Evolutionary conservation across 2,329 filamentous ascomycete species (phyloP).

Genomic region (Aspergillus nomiae): DNA sequence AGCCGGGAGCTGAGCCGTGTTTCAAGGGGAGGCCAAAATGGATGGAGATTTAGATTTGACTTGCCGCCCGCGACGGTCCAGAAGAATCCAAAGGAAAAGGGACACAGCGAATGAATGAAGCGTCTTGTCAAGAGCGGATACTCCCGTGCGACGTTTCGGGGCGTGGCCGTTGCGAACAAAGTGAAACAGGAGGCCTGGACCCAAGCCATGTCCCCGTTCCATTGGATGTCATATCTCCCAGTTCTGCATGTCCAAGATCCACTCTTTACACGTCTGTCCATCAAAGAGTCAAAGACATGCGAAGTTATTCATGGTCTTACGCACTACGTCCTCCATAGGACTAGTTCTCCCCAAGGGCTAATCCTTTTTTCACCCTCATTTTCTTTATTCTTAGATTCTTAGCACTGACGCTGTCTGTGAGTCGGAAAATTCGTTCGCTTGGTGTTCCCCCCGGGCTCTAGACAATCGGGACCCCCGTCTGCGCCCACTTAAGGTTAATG

Average conservation of each 20-base stretch:
- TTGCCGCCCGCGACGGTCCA: slow-evolving; percentile 5
- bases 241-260: background rate
- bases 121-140: slow-evolving; percentile 4
- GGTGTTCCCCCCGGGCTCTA: background rate
- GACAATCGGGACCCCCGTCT: background rate
- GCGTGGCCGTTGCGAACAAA: slow-evolving; percentile 7
- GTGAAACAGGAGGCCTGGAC: slow-evolving; percentile 13
- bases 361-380: background rate
- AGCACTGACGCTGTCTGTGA: background rate
- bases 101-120: slow-evolving; percentile 1
- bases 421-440: background rate
- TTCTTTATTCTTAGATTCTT: background rate
- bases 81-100: background rate
- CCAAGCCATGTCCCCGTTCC: background rate
- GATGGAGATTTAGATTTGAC: slow-evolving; percentile 2
- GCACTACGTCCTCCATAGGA: background rate
- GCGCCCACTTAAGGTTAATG: background rate
- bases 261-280: background rate
- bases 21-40: background rate
- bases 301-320: background rate
- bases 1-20: background rate
- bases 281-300: background rate
- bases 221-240: background rate
- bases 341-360: background rate
- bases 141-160: slow-evolving; percentile 12